A percentile compares a stretch with the other conserved stretches of the same genome.
Conservation (phyloP, 306 rosid species). For the Quercus wislizeni region DNA sequence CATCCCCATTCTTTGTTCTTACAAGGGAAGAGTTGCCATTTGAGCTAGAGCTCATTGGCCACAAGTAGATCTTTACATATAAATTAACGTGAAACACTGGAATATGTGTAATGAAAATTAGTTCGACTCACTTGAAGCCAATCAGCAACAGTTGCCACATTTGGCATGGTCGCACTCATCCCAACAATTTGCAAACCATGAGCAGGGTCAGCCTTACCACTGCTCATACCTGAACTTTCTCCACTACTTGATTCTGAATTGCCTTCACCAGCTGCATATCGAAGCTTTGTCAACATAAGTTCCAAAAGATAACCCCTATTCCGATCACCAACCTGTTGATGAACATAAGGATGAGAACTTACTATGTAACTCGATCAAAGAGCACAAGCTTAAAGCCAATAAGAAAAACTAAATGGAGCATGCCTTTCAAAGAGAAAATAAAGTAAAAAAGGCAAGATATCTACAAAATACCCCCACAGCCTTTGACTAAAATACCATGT, state of each 20-base stretch:
- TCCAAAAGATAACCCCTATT: conserved; percentile 94
- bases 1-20: neutral
- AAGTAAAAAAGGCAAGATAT: neutral
- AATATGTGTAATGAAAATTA: neutral
- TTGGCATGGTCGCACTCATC: conserved; percentile 99
- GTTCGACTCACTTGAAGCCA: conserved; percentile 88
- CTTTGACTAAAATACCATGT: conserved; percentile 61
- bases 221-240: conserved; percentile 88
- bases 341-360: conserved; percentile 27
- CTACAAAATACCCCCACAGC: neutral
- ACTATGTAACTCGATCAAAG: conserved; percentile 10
- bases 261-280: conserved; percentile 97
- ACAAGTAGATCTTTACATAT: neutral
- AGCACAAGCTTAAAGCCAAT: neutral
- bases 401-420: neutral
- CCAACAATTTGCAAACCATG: conserved; percentile 94
- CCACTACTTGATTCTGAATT: conserved; percentile 76
- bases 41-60: neutral
- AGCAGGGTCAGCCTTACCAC: conserved; percentile 82
- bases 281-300: conserved; percentile 95
- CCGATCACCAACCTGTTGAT: conserved; percentile 89
- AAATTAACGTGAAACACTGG: neutral
- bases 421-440: neutral
- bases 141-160: conserved; percentile 94
- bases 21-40: neutral